phyloP scores from a whole-genome alignment of 345 rosid species.

The Microthlaspi erraticum region DNA sequence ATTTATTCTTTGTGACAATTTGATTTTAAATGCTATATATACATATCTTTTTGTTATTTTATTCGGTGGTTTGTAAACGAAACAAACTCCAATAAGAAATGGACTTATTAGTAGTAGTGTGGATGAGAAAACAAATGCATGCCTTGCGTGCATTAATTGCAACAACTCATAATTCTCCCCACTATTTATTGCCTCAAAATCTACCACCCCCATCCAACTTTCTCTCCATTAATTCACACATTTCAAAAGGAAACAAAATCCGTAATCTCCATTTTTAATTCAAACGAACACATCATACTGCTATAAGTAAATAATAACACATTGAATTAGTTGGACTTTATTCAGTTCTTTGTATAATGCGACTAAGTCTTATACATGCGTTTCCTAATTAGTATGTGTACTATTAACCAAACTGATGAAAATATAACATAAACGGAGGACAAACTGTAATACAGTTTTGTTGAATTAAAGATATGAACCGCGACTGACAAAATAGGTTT shows the following conservation, averaged over 20 bases:
- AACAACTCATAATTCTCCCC: constrained; percentile 44
- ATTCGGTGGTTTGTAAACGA: constrained; percentile 22
- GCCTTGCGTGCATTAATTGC: constrained; percentile 43
- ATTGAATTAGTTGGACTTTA: neutral
- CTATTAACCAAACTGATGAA: neutral
- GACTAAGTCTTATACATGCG: neutral
- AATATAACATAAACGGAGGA: neutral
- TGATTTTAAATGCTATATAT: neutral
- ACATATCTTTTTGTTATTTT: neutral
- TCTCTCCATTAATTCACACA: constrained; percentile 36
- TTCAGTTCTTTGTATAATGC: neutral
- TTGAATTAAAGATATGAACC: neutral
- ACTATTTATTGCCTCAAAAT: constrained; percentile 46
- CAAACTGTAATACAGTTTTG: neutral
- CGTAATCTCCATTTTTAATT: neutral
- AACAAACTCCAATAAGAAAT: constrained; percentile 40
- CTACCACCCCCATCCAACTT: constrained; percentile 43
- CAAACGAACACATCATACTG: neutral
- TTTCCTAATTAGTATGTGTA: neutral
- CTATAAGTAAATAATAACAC: neutral
- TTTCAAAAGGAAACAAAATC: neutral
- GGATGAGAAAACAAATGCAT: constrained; percentile 44
- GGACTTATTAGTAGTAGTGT: constrained; percentile 24
- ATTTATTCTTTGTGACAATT: constrained; percentile 42
- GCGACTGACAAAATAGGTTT: neutral